These are phyloP conservation scores for Eimeria sp. DNA, from an alignment of 169 alveolate species.

Conservation along the genomic window DNA sequence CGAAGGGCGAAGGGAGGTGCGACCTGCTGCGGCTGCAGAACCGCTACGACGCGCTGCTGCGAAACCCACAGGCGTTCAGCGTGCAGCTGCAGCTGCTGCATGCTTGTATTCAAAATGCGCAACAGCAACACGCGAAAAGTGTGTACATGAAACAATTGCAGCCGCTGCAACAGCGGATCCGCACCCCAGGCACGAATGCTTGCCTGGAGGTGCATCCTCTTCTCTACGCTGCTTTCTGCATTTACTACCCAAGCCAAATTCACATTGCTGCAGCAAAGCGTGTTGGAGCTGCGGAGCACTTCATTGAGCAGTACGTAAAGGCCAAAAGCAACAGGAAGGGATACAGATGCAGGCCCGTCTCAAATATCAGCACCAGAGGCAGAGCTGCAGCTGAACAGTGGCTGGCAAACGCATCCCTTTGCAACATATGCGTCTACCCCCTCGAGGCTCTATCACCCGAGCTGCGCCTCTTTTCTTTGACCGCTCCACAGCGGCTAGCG, in stretches of 20 bases:
- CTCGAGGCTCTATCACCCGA: conserved; percentile 31
- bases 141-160: conserved; percentile 23
- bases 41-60: conserved; percentile 70
- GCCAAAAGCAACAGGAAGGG: neutral
- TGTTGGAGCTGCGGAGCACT: conserved; percentile 60
- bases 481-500: conserved; percentile 64
- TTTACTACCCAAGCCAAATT: conserved; percentile 24
- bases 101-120: conserved; percentile 12
- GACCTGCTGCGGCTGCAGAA: conserved; percentile 59
- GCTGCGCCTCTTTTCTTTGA: conserved; percentile 55
- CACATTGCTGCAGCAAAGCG: conserved; percentile 53
- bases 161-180: conserved; percentile 44
- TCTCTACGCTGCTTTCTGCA: conserved; percentile 60
- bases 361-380: neutral
- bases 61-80: conserved; percentile 29
- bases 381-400: conserved; percentile 54
- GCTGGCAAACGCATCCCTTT: conserved; percentile 24
- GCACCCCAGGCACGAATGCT: conserved; percentile 48
- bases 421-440: conserved; percentile 48
- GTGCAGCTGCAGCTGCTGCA: conserved; percentile 55
- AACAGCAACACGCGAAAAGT: neutral
- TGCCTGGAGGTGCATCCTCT: conserved; percentile 61
- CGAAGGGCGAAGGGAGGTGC: conserved; percentile 3
- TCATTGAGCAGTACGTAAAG: neutral
- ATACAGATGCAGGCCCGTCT: neutral